phyloP scores from a whole-genome alignment of 2,329 filamentous ascomycete genomes.

The Raffaelea deltoideospora region DNA sequence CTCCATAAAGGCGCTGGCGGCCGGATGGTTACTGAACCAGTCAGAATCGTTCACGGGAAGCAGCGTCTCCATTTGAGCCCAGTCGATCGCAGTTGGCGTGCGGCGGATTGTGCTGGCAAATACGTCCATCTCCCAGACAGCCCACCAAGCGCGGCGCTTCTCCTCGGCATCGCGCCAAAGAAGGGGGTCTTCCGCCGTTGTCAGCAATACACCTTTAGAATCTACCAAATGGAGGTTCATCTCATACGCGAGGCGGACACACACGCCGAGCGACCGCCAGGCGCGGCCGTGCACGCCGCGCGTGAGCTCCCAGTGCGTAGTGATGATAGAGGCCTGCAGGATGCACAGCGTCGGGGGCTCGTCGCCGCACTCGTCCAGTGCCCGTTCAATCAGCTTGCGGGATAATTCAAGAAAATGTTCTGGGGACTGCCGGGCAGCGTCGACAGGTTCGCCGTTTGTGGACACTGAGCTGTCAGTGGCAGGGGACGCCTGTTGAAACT shows the following conservation, averaged over 20 bases:
- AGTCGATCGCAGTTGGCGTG: conserved; percentile 2
- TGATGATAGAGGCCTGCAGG: conserved; percentile 2
- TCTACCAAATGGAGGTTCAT: conserved; percentile 3
- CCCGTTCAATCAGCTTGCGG: conserved; percentile 1
- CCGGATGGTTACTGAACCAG: not conserved
- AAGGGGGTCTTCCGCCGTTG: not conserved
- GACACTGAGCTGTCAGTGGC: not conserved
- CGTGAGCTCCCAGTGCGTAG: conserved; percentile 2
- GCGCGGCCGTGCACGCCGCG: conserved; percentile 1
- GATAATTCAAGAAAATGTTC: not conserved
- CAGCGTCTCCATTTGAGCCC: conserved; percentile 3
- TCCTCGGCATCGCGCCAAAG: conserved; percentile 2
- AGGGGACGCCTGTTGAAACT: not conserved
- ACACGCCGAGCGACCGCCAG: conserved; percentile 3
- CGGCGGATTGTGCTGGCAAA: conserved; percentile 3
- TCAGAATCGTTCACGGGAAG: conserved; percentile 2
- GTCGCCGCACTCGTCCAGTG: conserved; percentile 2
- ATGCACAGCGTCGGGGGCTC: conserved; percentile 2
- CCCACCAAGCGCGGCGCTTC: conserved; percentile 1
- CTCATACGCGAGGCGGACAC: conserved; percentile 2
- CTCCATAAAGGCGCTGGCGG: conserved; percentile 1
- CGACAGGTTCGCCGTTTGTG: not conserved
- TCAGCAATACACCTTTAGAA: not conserved
- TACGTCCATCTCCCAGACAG: conserved; percentile 4
- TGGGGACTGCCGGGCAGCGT: not conserved